Base-by-base conservation (phyloP, 441 rosid species). In the Eruca vesicaria region DNA sequence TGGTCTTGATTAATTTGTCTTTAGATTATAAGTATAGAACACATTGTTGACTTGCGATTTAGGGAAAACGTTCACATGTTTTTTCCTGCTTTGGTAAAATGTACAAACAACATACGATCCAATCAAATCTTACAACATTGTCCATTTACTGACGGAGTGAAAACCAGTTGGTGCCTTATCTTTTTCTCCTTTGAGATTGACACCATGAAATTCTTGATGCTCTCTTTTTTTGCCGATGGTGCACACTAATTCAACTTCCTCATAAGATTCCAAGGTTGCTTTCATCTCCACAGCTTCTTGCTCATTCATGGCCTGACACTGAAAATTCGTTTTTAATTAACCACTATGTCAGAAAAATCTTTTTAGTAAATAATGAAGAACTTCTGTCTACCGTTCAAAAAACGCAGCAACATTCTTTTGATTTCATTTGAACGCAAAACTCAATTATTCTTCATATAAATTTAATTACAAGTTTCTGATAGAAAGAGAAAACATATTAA, bases 101-200 rank as follows among this genome's bases (percentile, higher is more conserved):
- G 19, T 53, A 84, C 14, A 86, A 79, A 65, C 89, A 84, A 28
- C 82, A 84, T 15, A 86, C 78, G 56, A 86, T 86, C 52, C 84
- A 82, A 26, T 86, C 89, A 26, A 33, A 86, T 81, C 26, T 86
- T 86, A 53, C 82, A 82, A 6, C 86, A 86, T 8, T 87, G 89
- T 38, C 81, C 89, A n/a, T 84, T 84, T 66, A 86, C 87, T 4
- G 87, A 86, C 0, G 87, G 87, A n/a, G 87, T 84, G 74, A 86
- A 86, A 62, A 81, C 82, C 65, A 86, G 63, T 56, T 81, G 86
- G 66, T 84, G 77, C 80, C 78, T 87, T 33, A 75, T 81, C 82
- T 66, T 86, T 61, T 75, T 82, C 79, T 86, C 84, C 84, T 82
- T 86, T 20, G 84, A 81, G 57, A 86, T 86, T 11, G 83, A 69